Evolutionary conservation across 2,329 filamentous ascomycete genomes (phyloP).

Genomic region (Dothistroma septosporum): DNA sequence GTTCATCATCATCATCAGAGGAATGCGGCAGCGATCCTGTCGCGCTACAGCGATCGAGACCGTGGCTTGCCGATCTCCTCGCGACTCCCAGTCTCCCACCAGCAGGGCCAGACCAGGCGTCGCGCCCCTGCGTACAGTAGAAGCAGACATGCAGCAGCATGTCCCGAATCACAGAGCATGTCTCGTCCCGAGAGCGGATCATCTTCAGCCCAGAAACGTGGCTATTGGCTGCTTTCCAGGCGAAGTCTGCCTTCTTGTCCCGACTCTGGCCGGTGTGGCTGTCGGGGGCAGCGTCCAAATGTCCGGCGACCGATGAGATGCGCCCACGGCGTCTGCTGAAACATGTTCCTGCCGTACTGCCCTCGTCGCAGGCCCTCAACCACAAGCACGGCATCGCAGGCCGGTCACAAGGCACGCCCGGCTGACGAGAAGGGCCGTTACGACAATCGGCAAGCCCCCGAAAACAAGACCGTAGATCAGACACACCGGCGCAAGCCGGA

Average conservation of each 20-base stretch:
- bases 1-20: too few species aligned
- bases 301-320: too few species aligned
- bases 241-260: conserved; percentile 2
- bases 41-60: conserved; percentile 4
- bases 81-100: neutral
- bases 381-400: neutral
- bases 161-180: neutral
- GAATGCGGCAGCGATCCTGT: conserved; percentile 3
- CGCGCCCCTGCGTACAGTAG: neutral
- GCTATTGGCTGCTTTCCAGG: conserved; percentile 6
- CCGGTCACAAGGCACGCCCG: neutral
- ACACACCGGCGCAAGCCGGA: neutral
- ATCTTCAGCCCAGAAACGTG: conserved; percentile 1
- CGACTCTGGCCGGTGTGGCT: neutral
- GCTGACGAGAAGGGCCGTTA: neutral
- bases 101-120: neutral
- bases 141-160: neutral
- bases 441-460: neutral
- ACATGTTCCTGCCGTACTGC: neutral
- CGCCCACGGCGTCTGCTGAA: neutral
- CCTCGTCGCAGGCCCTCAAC: neutral
- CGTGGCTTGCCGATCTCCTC: neutral
- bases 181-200: neutral
- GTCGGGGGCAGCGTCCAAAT: neutral
- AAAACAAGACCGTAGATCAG: neutral